Conservation (phyloP, 2,329 filamentous ascomycete species). For the Remersonia thermophila region DNA sequence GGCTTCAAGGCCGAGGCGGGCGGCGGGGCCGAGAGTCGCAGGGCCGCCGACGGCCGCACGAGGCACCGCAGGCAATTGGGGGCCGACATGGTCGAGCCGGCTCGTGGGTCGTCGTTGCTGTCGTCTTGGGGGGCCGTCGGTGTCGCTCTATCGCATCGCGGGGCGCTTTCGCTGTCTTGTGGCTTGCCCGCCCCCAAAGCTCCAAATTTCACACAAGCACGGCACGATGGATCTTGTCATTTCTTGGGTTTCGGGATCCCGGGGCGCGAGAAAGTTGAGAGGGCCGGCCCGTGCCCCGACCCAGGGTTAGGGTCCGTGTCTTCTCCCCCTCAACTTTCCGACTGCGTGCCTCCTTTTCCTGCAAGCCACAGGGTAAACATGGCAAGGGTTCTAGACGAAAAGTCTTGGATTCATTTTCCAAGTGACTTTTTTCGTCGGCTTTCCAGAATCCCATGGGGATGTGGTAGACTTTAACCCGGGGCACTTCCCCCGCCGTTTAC, state of each 20-base stretch:
- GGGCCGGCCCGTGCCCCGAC: too few relatives aligned
- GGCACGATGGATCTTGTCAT: too few relatives aligned
- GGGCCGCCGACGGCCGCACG: conserved; percentile 28
- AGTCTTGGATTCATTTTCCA: too few relatives aligned
- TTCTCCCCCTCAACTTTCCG: too few relatives aligned
- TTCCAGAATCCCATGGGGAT: too few relatives aligned
- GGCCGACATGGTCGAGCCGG: conserved; percentile 36
- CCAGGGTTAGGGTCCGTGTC: not conserved
- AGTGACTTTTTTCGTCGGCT: too few relatives aligned
- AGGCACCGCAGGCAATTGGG: conserved; percentile 48
- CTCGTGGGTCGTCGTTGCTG: conserved; percentile 6
- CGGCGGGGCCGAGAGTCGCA: conserved; percentile 13
- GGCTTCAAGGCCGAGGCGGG: conserved; percentile 16
- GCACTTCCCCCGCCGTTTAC: too few relatives aligned
- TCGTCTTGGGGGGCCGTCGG: conserved; percentile 1
- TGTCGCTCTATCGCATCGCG: conserved; percentile 15
- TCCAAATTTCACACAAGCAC: conserved; percentile 11
- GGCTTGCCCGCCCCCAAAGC: not conserved
- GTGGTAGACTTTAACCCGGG: too few relatives aligned
- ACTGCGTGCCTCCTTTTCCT: too few relatives aligned
- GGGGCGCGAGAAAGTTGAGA: conserved; percentile 10
- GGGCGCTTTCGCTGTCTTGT: conserved; percentile 1
- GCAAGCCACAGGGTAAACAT: too few relatives aligned
- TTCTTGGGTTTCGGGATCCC: too few relatives aligned
- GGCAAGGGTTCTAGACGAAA: too few relatives aligned